These are phyloP conservation scores for Eutrema salsugineum DNA, from an alignment of 441 rosid genomes.

Conservation along the genomic window DNA sequence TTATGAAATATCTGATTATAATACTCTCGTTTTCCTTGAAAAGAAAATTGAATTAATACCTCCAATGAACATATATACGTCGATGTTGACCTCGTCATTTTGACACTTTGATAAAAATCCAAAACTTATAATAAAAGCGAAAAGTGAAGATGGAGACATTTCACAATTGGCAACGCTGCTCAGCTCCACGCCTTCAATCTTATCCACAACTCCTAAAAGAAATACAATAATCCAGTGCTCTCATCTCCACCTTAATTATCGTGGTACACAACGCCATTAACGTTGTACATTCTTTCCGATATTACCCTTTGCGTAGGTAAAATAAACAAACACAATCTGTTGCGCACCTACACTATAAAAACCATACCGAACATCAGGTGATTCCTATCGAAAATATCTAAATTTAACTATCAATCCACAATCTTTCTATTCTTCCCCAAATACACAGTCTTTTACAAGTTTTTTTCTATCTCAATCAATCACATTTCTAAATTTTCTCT, in stretches of 20 bases:
- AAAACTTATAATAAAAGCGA: background rate
- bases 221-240: background rate
- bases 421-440: background rate
- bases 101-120: background rate
- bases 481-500: background rate
- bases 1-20: background rate
- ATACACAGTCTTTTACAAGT: background rate
- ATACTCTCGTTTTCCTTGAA: background rate
- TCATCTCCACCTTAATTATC: conserved; percentile 1
- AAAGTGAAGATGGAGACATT: conserved; percentile 20
- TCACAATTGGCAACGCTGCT: conserved; percentile 18
- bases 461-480: background rate
- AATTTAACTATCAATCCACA: conserved; percentile 1
- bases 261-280: background rate
- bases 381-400: background rate
- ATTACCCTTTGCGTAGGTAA: background rate
- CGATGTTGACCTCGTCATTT: background rate
- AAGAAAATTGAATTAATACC: background rate
- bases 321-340: background rate
- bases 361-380: background rate
- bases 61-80: background rate
- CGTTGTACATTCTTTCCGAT: background rate
- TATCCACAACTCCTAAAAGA: background rate
- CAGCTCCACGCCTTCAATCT: conserved; percentile 27
- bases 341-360: conserved; percentile 9